These are phyloP conservation scores for Sphenostylis stenocarpa DNA, from an alignment of 306 rosid species.

Conservation along the genomic window DNA sequence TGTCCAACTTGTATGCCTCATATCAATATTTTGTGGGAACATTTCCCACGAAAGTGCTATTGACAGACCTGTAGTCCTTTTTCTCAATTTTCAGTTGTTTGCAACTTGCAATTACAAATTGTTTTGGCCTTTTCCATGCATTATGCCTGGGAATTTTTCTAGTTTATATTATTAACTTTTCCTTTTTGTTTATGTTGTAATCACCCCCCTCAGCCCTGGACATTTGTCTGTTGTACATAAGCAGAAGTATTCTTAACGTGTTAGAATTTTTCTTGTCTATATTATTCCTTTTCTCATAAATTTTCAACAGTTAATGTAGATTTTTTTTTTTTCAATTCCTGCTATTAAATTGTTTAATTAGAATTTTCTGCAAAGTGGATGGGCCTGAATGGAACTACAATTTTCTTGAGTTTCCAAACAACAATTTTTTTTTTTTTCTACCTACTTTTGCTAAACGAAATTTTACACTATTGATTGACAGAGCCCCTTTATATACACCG, in stretches of 20 bases:
- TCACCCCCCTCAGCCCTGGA: background rate
- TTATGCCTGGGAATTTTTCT: background rate
- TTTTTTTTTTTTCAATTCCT: background rate
- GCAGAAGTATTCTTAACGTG: conserved; percentile 1
- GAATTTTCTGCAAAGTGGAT: background rate
- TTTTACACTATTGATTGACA: conserved; percentile 40
- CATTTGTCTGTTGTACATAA: background rate
- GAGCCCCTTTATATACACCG: no score
- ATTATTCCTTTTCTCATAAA: no score
- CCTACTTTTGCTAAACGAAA: conserved; percentile 30
- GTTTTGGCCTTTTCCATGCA: background rate
- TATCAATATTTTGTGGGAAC: background rate
- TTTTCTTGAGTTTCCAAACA: conserved; percentile 10
- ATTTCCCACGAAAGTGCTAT: background rate
- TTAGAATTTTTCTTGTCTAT: no score
- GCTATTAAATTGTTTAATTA: conserved; percentile 13
- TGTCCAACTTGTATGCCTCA: background rate
- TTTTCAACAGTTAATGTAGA: background rate
- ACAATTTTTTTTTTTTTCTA: background rate
- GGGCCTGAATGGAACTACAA: background rate
- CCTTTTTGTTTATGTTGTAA: background rate
- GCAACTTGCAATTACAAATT: background rate
- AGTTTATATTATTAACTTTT: background rate
- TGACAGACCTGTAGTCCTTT: background rate
- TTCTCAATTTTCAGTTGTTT: background rate